A percentile compares a stretch with the other conserved stretches of the same genome.
These are phyloP conservation scores for Carallia brachiata DNA, from an alignment of 345 rosid genomes.

Conservation along the genomic window DNA sequence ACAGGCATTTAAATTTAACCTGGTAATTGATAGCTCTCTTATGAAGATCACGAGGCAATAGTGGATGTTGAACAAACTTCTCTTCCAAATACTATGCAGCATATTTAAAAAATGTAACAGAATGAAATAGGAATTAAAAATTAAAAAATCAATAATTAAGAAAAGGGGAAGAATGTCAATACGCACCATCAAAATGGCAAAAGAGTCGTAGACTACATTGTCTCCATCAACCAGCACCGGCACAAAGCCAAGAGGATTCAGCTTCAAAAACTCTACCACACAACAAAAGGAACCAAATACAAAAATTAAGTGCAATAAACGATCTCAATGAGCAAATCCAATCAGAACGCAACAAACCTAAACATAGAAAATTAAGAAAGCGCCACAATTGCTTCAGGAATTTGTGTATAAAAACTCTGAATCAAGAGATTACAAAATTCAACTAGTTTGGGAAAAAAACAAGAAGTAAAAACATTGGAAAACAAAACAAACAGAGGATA, in stretches of 20 bases:
- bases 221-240: constrained; percentile 79
- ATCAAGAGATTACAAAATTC: too few species aligned
- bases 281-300: background rate
- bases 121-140: background rate
- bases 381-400: too few species aligned
- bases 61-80: constrained; percentile 66
- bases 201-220: constrained; percentile 60
- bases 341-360: too few species aligned
- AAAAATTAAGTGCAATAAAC: background rate
- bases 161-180: background rate
- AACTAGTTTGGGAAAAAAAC: too few species aligned
- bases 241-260: constrained; percentile 80
- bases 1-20: constrained; percentile 31
- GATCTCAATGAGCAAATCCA: background rate
- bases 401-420: too few species aligned
- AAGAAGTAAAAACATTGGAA: too few species aligned
- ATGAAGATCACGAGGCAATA: constrained; percentile 60
- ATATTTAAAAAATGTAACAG: background rate
- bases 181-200: constrained; percentile 62
- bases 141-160: background rate
- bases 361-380: too few species aligned
- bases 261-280: constrained; percentile 55
- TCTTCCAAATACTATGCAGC: constrained; percentile 69
- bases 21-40: constrained; percentile 66
- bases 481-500: too few species aligned